Base-by-base conservation (phyloP, 1,284 basidiomycete species). In the Ustilago vetiveriae region DNA sequence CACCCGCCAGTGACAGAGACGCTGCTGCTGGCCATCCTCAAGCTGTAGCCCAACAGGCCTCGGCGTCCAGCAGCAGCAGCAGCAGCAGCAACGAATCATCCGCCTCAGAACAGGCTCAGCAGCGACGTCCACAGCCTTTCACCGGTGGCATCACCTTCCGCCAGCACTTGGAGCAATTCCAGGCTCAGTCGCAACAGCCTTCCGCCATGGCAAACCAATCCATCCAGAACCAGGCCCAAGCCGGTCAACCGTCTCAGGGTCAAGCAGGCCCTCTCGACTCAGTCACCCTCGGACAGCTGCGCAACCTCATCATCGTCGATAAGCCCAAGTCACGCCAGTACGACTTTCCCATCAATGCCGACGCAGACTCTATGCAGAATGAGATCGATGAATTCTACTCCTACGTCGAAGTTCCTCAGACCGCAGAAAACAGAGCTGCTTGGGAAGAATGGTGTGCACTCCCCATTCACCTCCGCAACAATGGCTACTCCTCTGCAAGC, bases 371-470 rank as follows among this genome's bases (percentile, higher is more conserved):
- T 16, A 88, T 97, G 39, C 90, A 94, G 86, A 91, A 92, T 75
- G 96, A 98, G 83, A 90, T 99, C 41, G 92, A 98, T 69, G 96
- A 98, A 83, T 98, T 98, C 84, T 98, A 96, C 84, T 93, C 93
- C 23, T 98, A 97, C 84, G 90, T 95, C 56, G 95, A 98, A 84
- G 92, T 94, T 85, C 88, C 90, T 1, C 91, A 94, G 81, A 89
- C 94, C 14, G 88, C 88, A 3, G 92, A 94, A 85, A 94, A 94
- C 81, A 84, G 92, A 63, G 89, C 88, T 75, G 89, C 90, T 39
- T 98, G 93, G 90, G 88, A 90, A 76, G 90, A 90, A 44, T 81
- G 79, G 79, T 74, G 72, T 45, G 37, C 57, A 19, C 37, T 60
- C n/a, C 53, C 55, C 9, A 38, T 52, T 23, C 55, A 71, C 21